These are phyloP conservation scores for Persicaria tinctoria DNA, from an alignment of 148 eudicot species.

Conservation along the genomic window DNA sequence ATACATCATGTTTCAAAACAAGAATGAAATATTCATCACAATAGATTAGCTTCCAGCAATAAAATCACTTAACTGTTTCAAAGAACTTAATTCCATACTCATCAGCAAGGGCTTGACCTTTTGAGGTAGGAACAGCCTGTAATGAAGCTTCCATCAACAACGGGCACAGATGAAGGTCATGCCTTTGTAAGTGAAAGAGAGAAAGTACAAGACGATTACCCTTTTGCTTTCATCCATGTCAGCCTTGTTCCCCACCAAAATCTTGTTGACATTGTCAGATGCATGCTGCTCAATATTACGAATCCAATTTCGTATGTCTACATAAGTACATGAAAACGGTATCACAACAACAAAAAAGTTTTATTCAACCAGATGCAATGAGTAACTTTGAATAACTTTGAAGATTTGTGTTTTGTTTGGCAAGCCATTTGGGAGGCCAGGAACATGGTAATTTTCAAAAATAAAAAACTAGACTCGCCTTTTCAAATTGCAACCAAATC, in stretches of 20 bases:
- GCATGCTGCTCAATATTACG: slow-evolving; percentile 10
- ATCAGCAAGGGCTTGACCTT: slow-evolving; percentile 6
- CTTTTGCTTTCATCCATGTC: slow-evolving; percentile 10
- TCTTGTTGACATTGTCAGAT: slow-evolving; percentile 11
- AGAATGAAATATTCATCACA: not conserved
- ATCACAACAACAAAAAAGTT: not conserved
- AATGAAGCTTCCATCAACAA: not conserved
- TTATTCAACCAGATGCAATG: slow-evolving; percentile 3
- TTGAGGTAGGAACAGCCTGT: not conserved
- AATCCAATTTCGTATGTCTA: slow-evolving; percentile 7
- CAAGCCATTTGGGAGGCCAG: no score
- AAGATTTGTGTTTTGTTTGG: no score
- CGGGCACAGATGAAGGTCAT: not conserved
- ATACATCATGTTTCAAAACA: not conserved
- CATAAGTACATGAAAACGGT: not conserved
- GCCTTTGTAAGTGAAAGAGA: not conserved
- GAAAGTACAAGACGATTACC: not conserved
- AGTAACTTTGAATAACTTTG: no score
- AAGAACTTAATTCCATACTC: slow-evolving; percentile 2
- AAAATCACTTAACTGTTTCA: not conserved
- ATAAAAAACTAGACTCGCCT: no score
- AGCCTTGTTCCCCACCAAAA: slow-evolving; percentile 9
- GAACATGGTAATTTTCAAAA: no score
- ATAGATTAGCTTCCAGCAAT: not conserved
- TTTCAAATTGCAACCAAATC: no score